Evolutionary conservation across 768 basidiomycete species (phyloP), one percentile per base, ranked within the genome.

Genomic region (Dacryopinax primogenitus): DNA sequence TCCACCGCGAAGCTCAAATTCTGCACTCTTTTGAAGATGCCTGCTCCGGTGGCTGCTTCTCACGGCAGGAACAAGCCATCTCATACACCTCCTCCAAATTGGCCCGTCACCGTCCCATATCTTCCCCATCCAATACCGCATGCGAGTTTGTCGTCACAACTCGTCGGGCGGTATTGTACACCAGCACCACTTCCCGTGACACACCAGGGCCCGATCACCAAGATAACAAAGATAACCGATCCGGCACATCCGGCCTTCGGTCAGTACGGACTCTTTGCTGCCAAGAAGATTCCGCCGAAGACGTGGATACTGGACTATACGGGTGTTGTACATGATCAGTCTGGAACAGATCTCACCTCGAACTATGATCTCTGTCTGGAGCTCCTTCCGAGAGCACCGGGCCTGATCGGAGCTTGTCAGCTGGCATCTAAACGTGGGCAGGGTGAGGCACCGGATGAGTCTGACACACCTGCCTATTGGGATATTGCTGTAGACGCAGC

Each of bases 291-390:
- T 21, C 78, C 80, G 1, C 79, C 83, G 2, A 81, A 79, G 45
- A 81, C 83, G 28, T 83, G 85, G 68, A 83, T 95, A 36, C 73
- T 93, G 13, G 86, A 91, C 68, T 95, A 95, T 69, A 75, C 87
- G 28, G 92, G 92, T 28, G 83, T 93, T 72, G 80, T 94, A 21
- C 93, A 97, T 72, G 84, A 83, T 69, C 84, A 92, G 68, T 83
- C 83, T 41, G 82, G 88, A 63, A 79, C 78, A 28, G 75, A 80
- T 33, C 64, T 37, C 12, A 9, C 18, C 12, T 88, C 88, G n/a
- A 86, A 94, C 74, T 95, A 95, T 72, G 93, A 95, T 74, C 77
- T 95, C 28, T 91, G 86, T 15, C 79, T 95, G n/a, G 64, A 65
- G 28, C 62, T 67, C 4, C 51, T 78, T 82, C 72, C 86, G 84